Evolutionary conservation across 768 basidiomycete species (phyloP), one percentile per base, ranked within the genome.

Genomic region (Boletus barrowsii): DNA sequence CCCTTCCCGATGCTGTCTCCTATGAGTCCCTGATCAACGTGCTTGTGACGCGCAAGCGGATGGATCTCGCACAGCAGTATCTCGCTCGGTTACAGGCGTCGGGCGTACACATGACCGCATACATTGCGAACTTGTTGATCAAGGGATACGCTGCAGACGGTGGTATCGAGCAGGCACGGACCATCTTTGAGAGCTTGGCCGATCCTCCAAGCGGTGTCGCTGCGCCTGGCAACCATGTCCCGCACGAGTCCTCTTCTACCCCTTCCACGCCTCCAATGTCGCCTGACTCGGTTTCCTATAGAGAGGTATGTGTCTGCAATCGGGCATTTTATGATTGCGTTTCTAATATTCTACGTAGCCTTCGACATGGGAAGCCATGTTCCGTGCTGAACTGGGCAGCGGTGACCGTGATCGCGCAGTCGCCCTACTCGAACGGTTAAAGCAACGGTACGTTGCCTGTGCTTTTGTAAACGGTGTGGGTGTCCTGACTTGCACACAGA

Each of bases 331-430:
- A 14, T 35, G 7, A 14, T 3, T 18, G n/a, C 14, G 9, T 10
- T 20, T 15, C 40, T 40, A 10, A 40, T 20, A 20, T n/a, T 18
- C 40, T 32, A 8, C 14, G 3, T 24, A 91, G 86, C 93, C 92
- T 13, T 93, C 90, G 39, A 95, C 93, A 1, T 96, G 90, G 87
- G 97, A 98, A 66, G 85, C 84, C 5, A 98, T 99, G 94, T 83
- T 99, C 58, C 83, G 91, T 14, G 90, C 90, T 1, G 97, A 99
- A 67, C 77, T 98, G 11, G 84, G 84, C 18, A 82, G 79, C 47
- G 90, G 90, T 13, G 82, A 91, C 60, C 82, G 84, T 13, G 80
- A 84, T 43, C 77, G 78, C 11, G 96, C 95, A 0, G 44, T 82
- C 4, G 80, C 76, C 3, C 75, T 98, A 0, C 75, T 95, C 30